These are phyloP conservation scores for Phytophthora sansomeana DNA, from an alignment of 352 stramenopile genomes.

Conservation along the genomic window DNA sequence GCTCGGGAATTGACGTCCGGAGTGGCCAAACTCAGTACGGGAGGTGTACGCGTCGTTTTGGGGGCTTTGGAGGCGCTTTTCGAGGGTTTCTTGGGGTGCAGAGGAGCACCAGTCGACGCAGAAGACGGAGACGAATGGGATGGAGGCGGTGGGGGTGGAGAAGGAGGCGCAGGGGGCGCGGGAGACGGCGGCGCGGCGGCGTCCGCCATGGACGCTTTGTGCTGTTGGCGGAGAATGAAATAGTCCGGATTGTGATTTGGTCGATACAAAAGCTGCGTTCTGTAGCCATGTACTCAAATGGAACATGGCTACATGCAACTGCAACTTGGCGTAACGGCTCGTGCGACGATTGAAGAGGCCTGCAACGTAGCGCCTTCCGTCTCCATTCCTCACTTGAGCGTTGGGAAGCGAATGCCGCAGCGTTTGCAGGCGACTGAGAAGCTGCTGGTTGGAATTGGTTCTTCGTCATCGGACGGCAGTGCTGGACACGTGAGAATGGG, in stretches of 20 bases:
- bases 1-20: slow-evolving; percentile 6
- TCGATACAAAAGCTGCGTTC: no score
- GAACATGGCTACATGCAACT: no score
- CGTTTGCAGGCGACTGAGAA: neutral
- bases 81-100: slow-evolving; percentile 13
- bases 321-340: slow-evolving; percentile 9
- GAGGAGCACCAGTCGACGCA: neutral
- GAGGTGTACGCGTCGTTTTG: slow-evolving; percentile 3
- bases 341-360: slow-evolving; percentile 19
- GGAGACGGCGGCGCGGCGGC: slow-evolving; percentile 14
- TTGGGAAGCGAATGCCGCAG: slow-evolving; percentile 12
- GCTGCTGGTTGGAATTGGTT: neutral
- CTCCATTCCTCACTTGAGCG: slow-evolving; percentile 4
- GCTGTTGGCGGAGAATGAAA: no score
- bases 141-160: slow-evolving; percentile 34
- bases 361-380: slow-evolving; percentile 12
- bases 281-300: no score
- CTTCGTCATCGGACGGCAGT: slow-evolving; percentile 10
- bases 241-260: no score
- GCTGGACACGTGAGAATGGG: slow-evolving; percentile 7
- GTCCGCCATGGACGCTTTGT: slow-evolving; percentile 7
- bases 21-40: slow-evolving; percentile 8
- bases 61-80: slow-evolving; percentile 12
- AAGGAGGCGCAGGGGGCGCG: slow-evolving; percentile 34
- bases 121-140: slow-evolving; percentile 32